Evolutionary conservation across 2,329 filamentous ascomycete species (phyloP).

Genomic region (Ceratocystis ficicola): DNA sequence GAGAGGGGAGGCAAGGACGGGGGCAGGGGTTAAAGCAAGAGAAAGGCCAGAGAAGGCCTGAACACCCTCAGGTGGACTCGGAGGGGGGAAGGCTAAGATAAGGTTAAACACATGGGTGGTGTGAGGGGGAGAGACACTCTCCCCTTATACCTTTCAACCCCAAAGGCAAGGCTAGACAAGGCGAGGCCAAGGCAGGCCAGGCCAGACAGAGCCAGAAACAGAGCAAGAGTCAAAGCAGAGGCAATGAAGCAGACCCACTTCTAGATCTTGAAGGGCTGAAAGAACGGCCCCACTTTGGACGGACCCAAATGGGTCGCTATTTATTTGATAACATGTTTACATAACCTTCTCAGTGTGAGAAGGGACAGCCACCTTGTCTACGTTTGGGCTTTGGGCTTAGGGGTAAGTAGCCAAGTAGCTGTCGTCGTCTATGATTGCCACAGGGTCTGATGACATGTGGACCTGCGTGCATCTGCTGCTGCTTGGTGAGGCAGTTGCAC

Average conservation of each 20-base stretch:
- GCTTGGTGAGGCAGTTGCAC: background rate
- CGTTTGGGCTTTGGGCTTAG: too few relatives aligned
- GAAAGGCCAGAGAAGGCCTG: background rate
- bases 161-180: background rate
- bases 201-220: too few relatives aligned
- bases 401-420: too few relatives aligned
- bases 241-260: conserved; percentile 1
- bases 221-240: background rate
- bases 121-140: too few relatives aligned
- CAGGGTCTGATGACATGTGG: too few relatives aligned
- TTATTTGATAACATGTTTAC: too few relatives aligned
- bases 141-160: too few relatives aligned
- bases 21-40: background rate
- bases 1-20: background rate
- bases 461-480: too few relatives aligned
- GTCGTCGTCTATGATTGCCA: too few relatives aligned
- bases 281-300: conserved; percentile 1
- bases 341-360: too few relatives aligned
- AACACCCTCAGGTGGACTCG: background rate
- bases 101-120: background rate
- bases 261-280: conserved; percentile 1
- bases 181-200: background rate
- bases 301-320: background rate
- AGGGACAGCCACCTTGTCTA: too few relatives aligned
- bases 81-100: background rate